Evolutionary conservation across 1,284 basidiomycete genomes (phyloP), one percentile per base, ranked within the genome.

Genomic region (Leccinum insigne): DNA sequence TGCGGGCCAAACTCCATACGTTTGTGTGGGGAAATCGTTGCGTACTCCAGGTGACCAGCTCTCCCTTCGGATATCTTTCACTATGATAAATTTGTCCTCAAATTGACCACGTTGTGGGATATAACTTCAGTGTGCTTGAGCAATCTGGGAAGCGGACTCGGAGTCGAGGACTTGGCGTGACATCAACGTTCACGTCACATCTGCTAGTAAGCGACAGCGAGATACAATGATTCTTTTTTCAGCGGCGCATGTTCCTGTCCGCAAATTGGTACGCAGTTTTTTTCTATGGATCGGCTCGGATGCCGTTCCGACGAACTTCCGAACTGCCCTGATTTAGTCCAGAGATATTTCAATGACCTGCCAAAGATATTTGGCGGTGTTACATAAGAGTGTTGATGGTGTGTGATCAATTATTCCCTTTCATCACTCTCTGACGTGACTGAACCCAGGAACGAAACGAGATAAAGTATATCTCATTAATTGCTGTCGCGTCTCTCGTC

Each of bases 401-500:
- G 69, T 67, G 83, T 77, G 7, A 23, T 16, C 42, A 18, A 49
- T 49, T 18, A n/a, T 21, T 57, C 54, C 57, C 54, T 35, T 58
- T 14, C n/a, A 66, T 42, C 58, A 16, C 13, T 52, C 9, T 26
- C 47, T 66, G 57, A 71, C 13, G 21, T 32, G 32, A 32, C 42
- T n/a, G 58, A 63, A 52, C 60, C 86, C 85, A 86, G 69, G 72
- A 71, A 52, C 82, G 80, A 69, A 69, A 21, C 67, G 67, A 66
- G 88, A 91, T 75, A 84, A 85, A 2, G 87, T 94, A 3, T 90
- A 93, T 75, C 86, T 99, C 5, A 88, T 95, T 21, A 32, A 32
- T 32, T 32, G 94, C 95, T 2, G 84, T 99, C 14, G 89, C 94
- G 0, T 90, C 90, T 8, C 81, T 99, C 8, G 86, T 99, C 64